phyloP scores from a whole-genome alignment of 83 land plant genomes.

The Picea abies region DNA sequence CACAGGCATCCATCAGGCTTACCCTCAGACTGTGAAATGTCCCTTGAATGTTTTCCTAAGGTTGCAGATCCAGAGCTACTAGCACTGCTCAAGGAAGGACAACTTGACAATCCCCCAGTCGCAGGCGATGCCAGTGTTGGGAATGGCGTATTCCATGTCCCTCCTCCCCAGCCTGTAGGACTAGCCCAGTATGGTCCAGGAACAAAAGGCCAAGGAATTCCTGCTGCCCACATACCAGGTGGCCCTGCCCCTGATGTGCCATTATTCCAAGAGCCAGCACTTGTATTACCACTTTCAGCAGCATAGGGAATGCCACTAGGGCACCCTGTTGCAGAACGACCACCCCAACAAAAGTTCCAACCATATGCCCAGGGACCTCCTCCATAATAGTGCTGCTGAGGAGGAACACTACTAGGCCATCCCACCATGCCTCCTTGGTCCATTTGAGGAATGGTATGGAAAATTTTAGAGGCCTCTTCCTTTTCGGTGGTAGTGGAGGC shows the following conservation, averaged over 20 bases:
- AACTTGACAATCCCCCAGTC: constrained; percentile 20
- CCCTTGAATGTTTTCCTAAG: constrained; percentile 63
- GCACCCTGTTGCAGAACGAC: constrained; percentile 14
- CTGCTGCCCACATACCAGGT: constrained; percentile 37
- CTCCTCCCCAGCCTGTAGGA: constrained; percentile 26
- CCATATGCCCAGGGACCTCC: constrained; percentile 36
- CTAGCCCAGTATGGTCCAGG: constrained; percentile 49
- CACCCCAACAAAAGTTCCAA: constrained; percentile 34
- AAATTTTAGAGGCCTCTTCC: constrained; percentile 11
- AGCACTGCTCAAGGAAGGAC: constrained; percentile 37
- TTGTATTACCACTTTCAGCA: constrained; percentile 19
- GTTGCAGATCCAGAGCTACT: constrained; percentile 42
- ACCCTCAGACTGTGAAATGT: constrained; percentile 19
- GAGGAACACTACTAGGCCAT: constrained; percentile 17
- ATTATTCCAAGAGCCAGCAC: constrained; percentile 17
- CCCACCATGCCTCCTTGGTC: constrained; percentile 23
- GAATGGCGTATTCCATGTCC: constrained; percentile 27
- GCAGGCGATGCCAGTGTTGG: constrained; percentile 10
- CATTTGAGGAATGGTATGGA: constrained; percentile 7
- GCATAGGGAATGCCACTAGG: constrained; percentile 18
- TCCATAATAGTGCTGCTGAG: constrained; percentile 26
- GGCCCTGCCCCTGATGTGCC: constrained; percentile 23
- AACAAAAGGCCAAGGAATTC: constrained; percentile 42
- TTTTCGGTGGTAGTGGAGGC: constrained; percentile 29
- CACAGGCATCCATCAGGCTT: constrained; percentile 41